Conservation (phyloP, 148 eudicot species). For the Nyssa sinensis region DNA sequence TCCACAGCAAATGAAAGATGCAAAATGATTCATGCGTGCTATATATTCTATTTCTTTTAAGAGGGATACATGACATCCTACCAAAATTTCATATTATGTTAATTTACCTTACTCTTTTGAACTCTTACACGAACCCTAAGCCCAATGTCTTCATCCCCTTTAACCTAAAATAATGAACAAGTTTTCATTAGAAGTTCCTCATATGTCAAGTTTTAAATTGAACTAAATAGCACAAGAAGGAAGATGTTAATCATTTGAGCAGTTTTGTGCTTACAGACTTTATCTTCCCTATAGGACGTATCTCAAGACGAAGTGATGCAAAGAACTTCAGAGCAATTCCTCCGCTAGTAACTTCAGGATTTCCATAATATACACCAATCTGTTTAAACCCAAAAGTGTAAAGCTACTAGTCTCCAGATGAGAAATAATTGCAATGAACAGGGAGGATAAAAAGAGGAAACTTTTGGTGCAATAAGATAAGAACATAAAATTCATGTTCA, state of each 20-base stretch:
- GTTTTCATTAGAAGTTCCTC: neutral
- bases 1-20: neutral
- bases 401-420: neutral
- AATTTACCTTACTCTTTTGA: conserved; percentile 90
- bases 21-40: neutral
- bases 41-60: neutral
- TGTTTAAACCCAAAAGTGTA: conserved; percentile 25
- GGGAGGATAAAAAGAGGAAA: neutral
- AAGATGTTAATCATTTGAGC: conserved; percentile 8
- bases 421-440: conserved; percentile 1
- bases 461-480: neutral
- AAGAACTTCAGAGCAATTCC: conserved; percentile 97
- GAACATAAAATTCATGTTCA: neutral
- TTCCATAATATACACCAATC: conserved; percentile 97
- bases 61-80: neutral
- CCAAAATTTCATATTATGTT: neutral
- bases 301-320: conserved; percentile 96
- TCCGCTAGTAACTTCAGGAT: conserved; percentile 99
- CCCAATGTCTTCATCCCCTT: conserved; percentile 96
- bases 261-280: conserved; percentile 73
- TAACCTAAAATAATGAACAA: conserved; percentile 42
- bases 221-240: neutral
- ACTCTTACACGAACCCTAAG: conserved; percentile 93
- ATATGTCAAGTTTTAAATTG: neutral
- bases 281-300: conserved; percentile 88